phyloP scores from a whole-genome alignment of 1,139 yeast genomes.

The Wickerhamomyces sp. region DNA sequence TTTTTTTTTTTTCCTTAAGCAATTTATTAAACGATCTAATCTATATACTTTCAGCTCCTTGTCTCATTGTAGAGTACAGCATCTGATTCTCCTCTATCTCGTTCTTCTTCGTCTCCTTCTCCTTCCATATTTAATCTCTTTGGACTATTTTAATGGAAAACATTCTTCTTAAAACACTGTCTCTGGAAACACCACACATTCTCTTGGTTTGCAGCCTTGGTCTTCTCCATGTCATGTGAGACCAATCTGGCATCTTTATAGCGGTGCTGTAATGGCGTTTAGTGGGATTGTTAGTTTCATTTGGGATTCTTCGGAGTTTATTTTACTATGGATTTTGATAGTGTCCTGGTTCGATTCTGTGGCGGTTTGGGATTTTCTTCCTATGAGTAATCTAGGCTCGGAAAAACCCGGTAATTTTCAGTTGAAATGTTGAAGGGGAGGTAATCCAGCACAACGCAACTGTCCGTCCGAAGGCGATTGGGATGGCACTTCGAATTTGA shows the following conservation, averaged over 20 bases:
- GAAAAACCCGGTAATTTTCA: conserved; percentile 24
- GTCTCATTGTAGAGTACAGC: too few species aligned
- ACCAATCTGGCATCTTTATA: background rate
- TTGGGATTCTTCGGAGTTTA: conserved; percentile 25
- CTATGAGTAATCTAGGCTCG: conserved; percentile 29
- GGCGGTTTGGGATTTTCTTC: conserved; percentile 26
- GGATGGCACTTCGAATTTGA: conserved; percentile 29
- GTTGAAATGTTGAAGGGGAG: conserved; percentile 38
- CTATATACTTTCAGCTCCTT: too few species aligned
- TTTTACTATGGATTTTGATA: conserved; percentile 21
- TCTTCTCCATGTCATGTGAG: background rate
- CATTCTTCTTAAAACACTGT: too few species aligned
- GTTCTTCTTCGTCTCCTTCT: too few species aligned
- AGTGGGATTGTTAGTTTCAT: conserved; percentile 30
- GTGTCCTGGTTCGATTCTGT: conserved; percentile 37
- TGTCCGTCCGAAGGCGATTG: conserved; percentile 39
- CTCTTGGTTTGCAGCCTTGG: too few species aligned
- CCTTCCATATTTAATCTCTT: too few species aligned
- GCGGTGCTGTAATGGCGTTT: conserved; percentile 31
- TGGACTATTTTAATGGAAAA: too few species aligned
- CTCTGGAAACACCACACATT: too few species aligned
- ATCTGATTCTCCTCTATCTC: too few species aligned
- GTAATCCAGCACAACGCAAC: conserved; percentile 37
- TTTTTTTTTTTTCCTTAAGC: too few species aligned
- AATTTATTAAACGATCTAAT: too few species aligned